Conservation (phyloP, 495 filamentous ascomycete genomes). For the Tuber calosporum region DNA sequence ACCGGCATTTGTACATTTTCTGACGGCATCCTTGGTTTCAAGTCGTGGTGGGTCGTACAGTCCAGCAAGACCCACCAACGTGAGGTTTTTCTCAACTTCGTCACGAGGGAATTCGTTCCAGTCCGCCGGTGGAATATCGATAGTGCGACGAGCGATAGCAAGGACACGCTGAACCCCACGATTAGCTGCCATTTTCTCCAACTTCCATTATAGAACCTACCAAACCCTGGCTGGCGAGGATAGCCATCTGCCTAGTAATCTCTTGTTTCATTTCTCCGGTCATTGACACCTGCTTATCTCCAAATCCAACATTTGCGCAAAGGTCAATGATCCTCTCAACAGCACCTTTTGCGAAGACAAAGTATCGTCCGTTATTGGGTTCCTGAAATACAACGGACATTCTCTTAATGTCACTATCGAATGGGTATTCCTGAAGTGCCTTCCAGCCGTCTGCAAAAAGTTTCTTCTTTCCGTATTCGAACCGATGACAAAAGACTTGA, state of each 20-base stretch:
- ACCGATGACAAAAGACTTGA: conserved; percentile 69
- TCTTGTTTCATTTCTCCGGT: conserved; percentile 55
- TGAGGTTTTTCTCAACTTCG: conserved; percentile 53
- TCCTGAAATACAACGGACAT: conserved; percentile 70
- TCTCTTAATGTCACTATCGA: conserved; percentile 73
- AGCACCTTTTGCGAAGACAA: conserved; percentile 72
- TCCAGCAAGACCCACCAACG: conserved; percentile 61
- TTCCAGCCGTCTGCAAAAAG: conserved; percentile 53
- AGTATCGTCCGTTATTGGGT: conserved; percentile 34
- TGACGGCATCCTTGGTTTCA: conserved; percentile 60
- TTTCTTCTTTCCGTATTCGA: conserved; percentile 55
- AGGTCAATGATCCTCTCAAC: conserved; percentile 71
- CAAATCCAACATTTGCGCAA: conserved; percentile 56
- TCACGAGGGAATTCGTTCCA: conserved; percentile 40
- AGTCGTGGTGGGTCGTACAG: conserved; percentile 68
- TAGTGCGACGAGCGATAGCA: conserved; percentile 56
- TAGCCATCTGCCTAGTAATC: conserved; percentile 58
- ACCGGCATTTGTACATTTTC: conserved; percentile 60
- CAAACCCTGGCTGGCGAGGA: conserved; percentile 67
- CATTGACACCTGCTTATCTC: conserved; percentile 48
- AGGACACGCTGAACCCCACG: conserved; percentile 52
- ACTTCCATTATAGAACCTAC: not conserved
- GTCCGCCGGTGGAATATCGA: conserved; percentile 24
- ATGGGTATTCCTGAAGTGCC: conserved; percentile 67
- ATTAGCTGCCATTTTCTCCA: not conserved